Percentiles rank a stretch among this genome's conserved stretches.
phyloP scores from a whole-genome alignment of 2,329 filamentous ascomycete species.

The Paecilomyces niveus region DNA sequence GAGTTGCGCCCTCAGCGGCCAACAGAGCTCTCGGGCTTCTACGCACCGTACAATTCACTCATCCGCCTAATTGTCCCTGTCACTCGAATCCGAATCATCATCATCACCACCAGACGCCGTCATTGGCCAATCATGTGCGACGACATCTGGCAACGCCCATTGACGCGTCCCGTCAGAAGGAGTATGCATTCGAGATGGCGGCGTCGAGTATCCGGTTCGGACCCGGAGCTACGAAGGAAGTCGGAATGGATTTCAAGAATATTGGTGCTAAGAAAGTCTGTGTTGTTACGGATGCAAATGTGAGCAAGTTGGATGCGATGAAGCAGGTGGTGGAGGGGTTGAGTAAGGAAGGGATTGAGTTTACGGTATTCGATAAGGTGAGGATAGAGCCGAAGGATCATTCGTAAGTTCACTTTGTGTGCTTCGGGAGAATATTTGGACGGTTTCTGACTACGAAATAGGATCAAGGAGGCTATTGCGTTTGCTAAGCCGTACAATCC shows the following conservation, averaged over 20 bases:
- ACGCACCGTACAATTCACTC: slow-evolving; percentile 83
- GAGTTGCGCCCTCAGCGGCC: slow-evolving; percentile 40
- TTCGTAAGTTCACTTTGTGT: slow-evolving; percentile 53
- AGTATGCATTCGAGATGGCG: slow-evolving; percentile 99
- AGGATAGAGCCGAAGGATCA: slow-evolving; percentile 91
- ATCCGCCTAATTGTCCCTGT: slow-evolving; percentile 83
- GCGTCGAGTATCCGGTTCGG: slow-evolving; percentile 92
- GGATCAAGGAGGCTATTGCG: slow-evolving; percentile 80
- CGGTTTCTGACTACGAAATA: slow-evolving; percentile 25
- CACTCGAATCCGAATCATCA: slow-evolving; percentile 83
- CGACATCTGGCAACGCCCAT: slow-evolving; percentile 68
- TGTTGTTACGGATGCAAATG: slow-evolving; percentile 82
- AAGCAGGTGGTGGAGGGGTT: slow-evolving; percentile 78
- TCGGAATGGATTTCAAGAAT: slow-evolving; percentile 96
- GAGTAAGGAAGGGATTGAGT: slow-evolving; percentile 69
- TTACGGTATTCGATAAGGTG: slow-evolving; percentile 72
- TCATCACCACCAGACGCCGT: slow-evolving; percentile 55
- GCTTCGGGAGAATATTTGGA: background rate
- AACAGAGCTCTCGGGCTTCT: slow-evolving; percentile 55
- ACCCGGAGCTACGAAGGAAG: slow-evolving; percentile 85
- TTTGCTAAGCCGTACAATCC: slow-evolving; percentile 74
- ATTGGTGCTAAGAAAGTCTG: slow-evolving; percentile 80
- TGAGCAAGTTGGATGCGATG: slow-evolving; percentile 80
- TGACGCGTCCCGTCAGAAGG: slow-evolving; percentile 67
- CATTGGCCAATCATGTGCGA: slow-evolving; percentile 48